Conservation (phyloP, 306 rosid species). For the Albizia julibrissin region DNA sequence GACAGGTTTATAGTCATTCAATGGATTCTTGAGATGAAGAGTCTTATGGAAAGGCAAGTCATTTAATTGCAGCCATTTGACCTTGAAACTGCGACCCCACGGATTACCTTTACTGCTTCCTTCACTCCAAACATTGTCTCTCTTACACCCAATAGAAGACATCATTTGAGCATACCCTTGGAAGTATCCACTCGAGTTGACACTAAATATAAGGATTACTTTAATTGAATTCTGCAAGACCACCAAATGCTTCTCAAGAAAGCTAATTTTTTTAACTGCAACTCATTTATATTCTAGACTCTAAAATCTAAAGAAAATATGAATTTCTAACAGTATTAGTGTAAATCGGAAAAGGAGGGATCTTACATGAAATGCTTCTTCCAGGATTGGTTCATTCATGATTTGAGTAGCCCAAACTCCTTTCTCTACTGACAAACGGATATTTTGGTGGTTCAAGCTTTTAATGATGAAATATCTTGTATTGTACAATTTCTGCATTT, state of each 20-base stretch:
- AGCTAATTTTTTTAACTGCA: background rate
- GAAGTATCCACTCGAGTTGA: conserved; percentile 87
- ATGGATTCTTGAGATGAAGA: conserved; percentile 79
- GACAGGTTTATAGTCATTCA: conserved; percentile 85
- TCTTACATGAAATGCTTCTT: conserved; percentile 84
- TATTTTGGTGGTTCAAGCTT: conserved; percentile 73
- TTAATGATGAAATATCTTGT: conserved; percentile 69
- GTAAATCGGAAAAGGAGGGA: conserved; percentile 17
- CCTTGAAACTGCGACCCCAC: conserved; percentile 79
- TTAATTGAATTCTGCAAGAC: conserved; percentile 69
- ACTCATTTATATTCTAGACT: background rate
- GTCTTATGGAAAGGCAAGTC: conserved; percentile 78
- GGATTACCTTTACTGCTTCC: conserved; percentile 71
- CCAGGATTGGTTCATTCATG: conserved; percentile 74
- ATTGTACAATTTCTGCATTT: conserved; percentile 43
- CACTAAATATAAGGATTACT: conserved; percentile 75
- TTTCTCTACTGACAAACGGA: conserved; percentile 62
- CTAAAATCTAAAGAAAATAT: conserved; percentile 1
- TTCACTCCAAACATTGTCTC: conserved; percentile 74
- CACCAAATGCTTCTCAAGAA: conserved; percentile 45
- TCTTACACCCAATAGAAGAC: conserved; percentile 76
- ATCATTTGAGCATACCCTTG: conserved; percentile 89
- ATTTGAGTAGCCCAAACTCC: conserved; percentile 95
- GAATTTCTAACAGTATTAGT: conserved; percentile 27
- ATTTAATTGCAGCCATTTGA: conserved; percentile 71